Conservation (phyloP, 805 yeast species). For the Grigorovia jiainica region DNA sequence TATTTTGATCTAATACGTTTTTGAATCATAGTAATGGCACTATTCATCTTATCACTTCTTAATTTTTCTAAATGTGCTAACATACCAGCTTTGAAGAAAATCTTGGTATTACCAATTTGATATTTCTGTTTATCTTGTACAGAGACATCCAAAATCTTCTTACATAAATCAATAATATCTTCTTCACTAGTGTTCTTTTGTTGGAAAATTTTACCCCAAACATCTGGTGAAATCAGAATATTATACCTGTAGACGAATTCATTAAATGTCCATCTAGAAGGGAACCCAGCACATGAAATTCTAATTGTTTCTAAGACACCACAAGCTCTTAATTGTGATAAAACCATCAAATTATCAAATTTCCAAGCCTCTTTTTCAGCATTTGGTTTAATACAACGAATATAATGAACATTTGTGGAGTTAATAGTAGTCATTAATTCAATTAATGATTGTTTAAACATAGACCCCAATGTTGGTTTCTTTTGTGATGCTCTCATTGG, state of each 20-base stretch:
- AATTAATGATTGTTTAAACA: conserved; percentile 84
- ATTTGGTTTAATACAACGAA: conserved; percentile 95
- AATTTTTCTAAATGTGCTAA: conserved; percentile 81
- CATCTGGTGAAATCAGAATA: conserved; percentile 62
- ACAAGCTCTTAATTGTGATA: conserved; percentile 92
- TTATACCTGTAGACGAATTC: conserved; percentile 89
- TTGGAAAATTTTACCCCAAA: conserved; percentile 54
- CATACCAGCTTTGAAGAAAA: conserved; percentile 95
- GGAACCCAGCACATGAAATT: conserved; percentile 96
- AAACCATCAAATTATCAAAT: conserved; percentile 89
- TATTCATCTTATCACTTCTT: conserved; percentile 67
- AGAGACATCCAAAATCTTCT: conserved; percentile 53
- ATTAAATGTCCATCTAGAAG: conserved; percentile 89
- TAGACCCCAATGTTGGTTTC: conserved; percentile 91
- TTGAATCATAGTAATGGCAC: conserved; percentile 77
- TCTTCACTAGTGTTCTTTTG: conserved; percentile 39
- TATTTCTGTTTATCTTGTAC: conserved; percentile 61
- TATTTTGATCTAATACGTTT: conserved; percentile 61
- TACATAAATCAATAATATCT: conserved; percentile 55
- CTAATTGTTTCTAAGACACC: conserved; percentile 96
- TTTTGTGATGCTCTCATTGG: conserved; percentile 42
- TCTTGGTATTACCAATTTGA: conserved; percentile 87
- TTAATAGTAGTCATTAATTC: conserved; percentile 89
- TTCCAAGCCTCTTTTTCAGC: conserved; percentile 93
- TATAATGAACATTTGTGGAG: conserved; percentile 92